phyloP scores from a whole-genome alignment of 352 stramenopile species.

The Phytophthora tubulina region DNA sequence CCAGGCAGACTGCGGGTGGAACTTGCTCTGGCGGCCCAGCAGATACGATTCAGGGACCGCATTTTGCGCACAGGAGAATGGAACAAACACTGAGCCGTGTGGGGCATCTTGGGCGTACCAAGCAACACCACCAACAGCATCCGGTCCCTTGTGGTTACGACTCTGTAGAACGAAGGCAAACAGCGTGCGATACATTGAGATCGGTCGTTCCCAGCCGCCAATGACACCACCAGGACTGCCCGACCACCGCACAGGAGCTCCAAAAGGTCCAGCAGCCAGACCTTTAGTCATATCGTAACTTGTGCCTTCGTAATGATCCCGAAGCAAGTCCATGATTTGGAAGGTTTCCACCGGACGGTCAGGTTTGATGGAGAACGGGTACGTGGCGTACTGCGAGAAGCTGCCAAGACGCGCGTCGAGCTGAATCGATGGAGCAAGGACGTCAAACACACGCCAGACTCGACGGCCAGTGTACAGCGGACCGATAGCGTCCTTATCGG shows the following conservation, averaged over 20 bases:
- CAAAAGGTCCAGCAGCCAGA: conserved; percentile 91
- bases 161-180: conserved; percentile 85
- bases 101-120: conserved; percentile 78
- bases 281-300: conserved; percentile 90
- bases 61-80: conserved; percentile 70
- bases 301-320: conserved; percentile 93
- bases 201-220: conserved; percentile 89
- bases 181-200: conserved; percentile 93
- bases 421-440: conserved; percentile 79
- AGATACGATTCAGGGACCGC: conserved; percentile 65
- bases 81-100: conserved; percentile 79
- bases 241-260: conserved; percentile 86
- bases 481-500: conserved; percentile 62
- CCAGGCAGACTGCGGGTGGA: conserved; percentile 75
- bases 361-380: conserved; percentile 91
- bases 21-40: conserved; percentile 73
- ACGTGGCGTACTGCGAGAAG: conserved; percentile 77
- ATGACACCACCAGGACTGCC: conserved; percentile 57
- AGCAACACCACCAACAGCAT: conserved; percentile 60
- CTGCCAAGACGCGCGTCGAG: conserved; percentile 72
- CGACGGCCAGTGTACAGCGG: conserved; percentile 84
- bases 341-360: conserved; percentile 66
- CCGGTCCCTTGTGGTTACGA: conserved; percentile 37
- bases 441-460: conserved; percentile 90
- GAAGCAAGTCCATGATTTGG: conserved; percentile 86